Evolutionary conservation across 2,329 filamentous ascomycete genomes (phyloP).

Genomic region (Metarhizium humberi): DNA sequence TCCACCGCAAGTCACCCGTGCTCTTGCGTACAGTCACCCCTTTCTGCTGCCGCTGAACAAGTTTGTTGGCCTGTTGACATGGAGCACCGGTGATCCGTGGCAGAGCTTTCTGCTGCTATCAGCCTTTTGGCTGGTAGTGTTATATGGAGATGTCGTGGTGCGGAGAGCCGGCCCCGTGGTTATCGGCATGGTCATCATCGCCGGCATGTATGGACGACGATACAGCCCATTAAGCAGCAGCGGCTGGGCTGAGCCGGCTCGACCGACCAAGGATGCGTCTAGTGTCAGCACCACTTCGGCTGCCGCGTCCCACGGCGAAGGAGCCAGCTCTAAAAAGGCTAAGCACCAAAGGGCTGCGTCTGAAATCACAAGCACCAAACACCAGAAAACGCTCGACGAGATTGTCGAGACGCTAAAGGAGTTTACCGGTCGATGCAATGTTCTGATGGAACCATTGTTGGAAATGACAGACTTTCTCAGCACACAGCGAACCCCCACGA

Average conservation of each 20-base stretch:
- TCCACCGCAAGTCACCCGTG: conserved; percentile 87
- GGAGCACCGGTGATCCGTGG: conserved; percentile 91
- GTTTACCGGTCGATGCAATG: conserved; percentile 85
- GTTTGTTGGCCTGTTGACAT: conserved; percentile 76
- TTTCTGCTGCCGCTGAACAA: conserved; percentile 86
- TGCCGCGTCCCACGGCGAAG: conserved; percentile 16
- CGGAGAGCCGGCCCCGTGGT: conserved; percentile 76
- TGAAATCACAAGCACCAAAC: conserved; percentile 58
- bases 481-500: conserved; percentile 81
- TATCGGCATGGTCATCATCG: conserved; percentile 68
- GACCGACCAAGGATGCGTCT: conserved; percentile 20
- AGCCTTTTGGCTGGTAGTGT: conserved; percentile 73
- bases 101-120: conserved; percentile 88
- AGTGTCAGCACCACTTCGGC: conserved; percentile 10
- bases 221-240: conserved; percentile 88
- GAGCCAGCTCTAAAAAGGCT: conserved; percentile 15
- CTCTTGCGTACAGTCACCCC: conserved; percentile 90
- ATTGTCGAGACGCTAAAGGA: conserved; percentile 90
- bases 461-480: conserved; percentile 88
- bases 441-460: conserved; percentile 80
- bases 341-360: conserved; percentile 37
- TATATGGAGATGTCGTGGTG: conserved; percentile 81
- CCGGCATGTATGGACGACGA: conserved; percentile 84
- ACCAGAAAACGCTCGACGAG: conserved; percentile 93
- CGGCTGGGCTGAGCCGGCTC: conserved; percentile 50